phyloP scores from a whole-genome alignment of 371 early-diverging fungal species.

The Haplosporangium sp. region DNA sequence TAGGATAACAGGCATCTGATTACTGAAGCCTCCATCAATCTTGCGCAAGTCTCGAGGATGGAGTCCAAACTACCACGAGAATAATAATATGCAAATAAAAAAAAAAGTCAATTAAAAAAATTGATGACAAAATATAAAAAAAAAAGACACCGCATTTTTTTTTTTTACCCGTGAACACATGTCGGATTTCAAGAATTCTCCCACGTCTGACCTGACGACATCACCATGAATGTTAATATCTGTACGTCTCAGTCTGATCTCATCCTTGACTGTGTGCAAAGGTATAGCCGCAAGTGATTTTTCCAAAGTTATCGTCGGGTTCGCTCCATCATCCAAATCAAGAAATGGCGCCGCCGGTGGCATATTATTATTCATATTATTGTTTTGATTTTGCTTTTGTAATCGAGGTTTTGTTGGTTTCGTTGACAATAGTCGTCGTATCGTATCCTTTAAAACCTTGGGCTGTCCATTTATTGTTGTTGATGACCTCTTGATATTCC shows the following conservation, averaged over 20 bases:
- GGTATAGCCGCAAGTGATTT: slow-evolving; percentile 32
- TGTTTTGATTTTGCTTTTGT: slow-evolving; percentile 4
- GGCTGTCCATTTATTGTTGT: neutral
- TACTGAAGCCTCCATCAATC: slow-evolving; percentile 80
- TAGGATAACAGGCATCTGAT: slow-evolving; percentile 87
- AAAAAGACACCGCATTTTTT: neutral
- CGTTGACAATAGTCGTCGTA: slow-evolving; percentile 6
- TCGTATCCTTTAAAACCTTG: neutral
- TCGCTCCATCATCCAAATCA: slow-evolving; percentile 8
- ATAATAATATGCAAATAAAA: neutral
- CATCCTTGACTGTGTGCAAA: slow-evolving; percentile 35
- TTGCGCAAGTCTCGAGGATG: slow-evolving; percentile 84
- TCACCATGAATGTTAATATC: slow-evolving; percentile 76
- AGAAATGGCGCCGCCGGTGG: neutral
- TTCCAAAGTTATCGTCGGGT: slow-evolving; percentile 17
- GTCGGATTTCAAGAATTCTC: slow-evolving; percentile 80
- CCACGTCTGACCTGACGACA: slow-evolving; percentile 70
- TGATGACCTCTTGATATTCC: neutral
- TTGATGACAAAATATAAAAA: neutral
- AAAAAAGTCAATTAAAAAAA: neutral
- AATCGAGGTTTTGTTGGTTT: neutral
- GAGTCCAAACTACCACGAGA: slow-evolving; percentile 66
- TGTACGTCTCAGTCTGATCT: slow-evolving; percentile 55
- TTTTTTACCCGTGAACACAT: slow-evolving; percentile 66
- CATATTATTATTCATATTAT: neutral